phyloP scores from a whole-genome alignment of 2,329 filamentous ascomycete species.

The Pseudomassariella vexata region DNA sequence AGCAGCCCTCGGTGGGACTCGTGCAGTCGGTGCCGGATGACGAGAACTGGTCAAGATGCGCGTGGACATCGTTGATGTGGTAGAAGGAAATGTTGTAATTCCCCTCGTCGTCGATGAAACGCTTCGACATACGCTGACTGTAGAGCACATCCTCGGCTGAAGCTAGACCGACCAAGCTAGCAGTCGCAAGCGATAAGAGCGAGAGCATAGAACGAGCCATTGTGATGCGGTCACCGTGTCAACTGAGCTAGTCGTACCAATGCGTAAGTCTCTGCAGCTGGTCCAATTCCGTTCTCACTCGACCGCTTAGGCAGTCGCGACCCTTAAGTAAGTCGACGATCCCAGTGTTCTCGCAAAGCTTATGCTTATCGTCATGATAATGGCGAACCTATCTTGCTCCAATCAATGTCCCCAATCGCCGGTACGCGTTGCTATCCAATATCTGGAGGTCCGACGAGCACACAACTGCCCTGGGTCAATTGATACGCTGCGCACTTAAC shows the following conservation, averaged over 20 bases:
- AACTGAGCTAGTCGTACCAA: neutral
- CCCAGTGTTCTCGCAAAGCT: too few species aligned
- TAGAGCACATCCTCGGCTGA: constrained; percentile 40
- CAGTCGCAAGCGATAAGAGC: constrained; percentile 10
- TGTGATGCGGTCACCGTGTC: neutral
- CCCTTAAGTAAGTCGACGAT: too few species aligned
- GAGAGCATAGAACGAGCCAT: constrained; percentile 3
- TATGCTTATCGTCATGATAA: too few species aligned
- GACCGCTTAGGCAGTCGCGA: too few species aligned
- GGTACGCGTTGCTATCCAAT: too few species aligned
- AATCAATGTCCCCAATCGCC: too few species aligned
- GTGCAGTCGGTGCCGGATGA: constrained; percentile 58
- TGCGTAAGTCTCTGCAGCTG: neutral
- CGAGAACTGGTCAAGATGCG: constrained; percentile 59
- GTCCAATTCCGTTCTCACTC: neutral
- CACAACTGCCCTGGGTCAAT: too few species aligned
- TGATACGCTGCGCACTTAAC: too few species aligned
- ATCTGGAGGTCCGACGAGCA: too few species aligned
- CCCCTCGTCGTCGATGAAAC: constrained; percentile 40
- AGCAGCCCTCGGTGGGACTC: constrained; percentile 50
- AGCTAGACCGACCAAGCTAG: constrained; percentile 9
- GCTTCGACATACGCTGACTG: constrained; percentile 42
- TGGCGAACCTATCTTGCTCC: too few species aligned
- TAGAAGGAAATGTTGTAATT: constrained; percentile 59
- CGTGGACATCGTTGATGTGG: constrained; percentile 65